phyloP scores from a whole-genome alignment of 2,329 filamentous ascomycete genomes.

The Helicocarpus griseus region DNA sequence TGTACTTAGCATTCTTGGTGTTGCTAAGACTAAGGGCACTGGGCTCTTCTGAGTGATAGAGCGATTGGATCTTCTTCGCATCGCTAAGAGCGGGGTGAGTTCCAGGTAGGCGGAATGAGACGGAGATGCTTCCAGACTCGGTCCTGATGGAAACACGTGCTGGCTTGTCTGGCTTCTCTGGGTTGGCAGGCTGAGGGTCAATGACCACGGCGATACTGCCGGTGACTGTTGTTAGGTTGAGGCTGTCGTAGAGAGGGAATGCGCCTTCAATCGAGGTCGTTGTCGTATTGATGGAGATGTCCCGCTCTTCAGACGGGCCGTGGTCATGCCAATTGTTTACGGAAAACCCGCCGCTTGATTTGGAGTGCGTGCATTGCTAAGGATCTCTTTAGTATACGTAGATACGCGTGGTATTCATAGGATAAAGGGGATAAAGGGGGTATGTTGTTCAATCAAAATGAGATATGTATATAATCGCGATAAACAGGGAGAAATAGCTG shows the following conservation, averaged over 20 bases:
- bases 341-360: background rate
- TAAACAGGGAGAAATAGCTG: background rate
- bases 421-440: background rate
- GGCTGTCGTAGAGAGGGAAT: constrained; percentile 24
- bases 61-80: background rate
- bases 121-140: constrained; percentile 18
- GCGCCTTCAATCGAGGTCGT: constrained; percentile 18
- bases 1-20: background rate
- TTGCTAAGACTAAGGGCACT: background rate
- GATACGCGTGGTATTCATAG: background rate
- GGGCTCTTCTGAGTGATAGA: background rate
- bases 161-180: constrained; percentile 17
- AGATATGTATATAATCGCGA: background rate
- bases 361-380: constrained; percentile 1
- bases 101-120: constrained; percentile 14
- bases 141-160: constrained; percentile 20
- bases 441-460: background rate
- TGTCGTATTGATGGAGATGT: constrained; percentile 14
- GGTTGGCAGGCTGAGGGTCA: constrained; percentile 23
- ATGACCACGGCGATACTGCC: constrained; percentile 22
- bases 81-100: background rate
- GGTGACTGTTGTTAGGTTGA: constrained; percentile 22
- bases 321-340: constrained; percentile 1
- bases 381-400: background rate
- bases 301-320: constrained; percentile 4